Evolutionary conservation across 1,139 yeast species (phyloP).

Genomic region (Yamadazyma taylorii): DNA sequence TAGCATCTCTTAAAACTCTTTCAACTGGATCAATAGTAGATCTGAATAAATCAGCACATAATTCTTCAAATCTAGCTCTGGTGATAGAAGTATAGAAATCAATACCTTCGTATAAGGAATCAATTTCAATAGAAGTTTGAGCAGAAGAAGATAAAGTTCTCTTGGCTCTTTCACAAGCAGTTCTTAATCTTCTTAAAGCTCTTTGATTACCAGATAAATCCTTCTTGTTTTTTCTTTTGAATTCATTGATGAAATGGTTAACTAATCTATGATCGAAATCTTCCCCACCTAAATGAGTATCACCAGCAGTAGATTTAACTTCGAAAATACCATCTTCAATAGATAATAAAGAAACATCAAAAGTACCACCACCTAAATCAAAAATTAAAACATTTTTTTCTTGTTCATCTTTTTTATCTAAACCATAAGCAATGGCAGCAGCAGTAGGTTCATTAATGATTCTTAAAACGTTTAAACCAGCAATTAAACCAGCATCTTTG

Average conservation of each 20-base stretch:
- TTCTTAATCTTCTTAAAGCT: constrained; percentile 97
- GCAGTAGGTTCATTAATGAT: constrained; percentile 98
- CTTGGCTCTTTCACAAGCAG: constrained; percentile 99
- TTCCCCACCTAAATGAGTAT: constrained; percentile 97
- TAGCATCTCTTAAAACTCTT: constrained; percentile 95
- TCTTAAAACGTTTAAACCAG: constrained; percentile 94
- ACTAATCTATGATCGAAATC: constrained; percentile 97
- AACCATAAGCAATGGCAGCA: constrained; percentile 98
- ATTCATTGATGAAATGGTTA: constrained; percentile 90
- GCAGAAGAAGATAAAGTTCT: constrained; percentile 97
- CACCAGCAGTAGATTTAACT: constrained; percentile 98
- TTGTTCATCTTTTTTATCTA: constrained; percentile 86
- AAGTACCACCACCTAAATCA: constrained; percentile 98
- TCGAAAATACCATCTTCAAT: constrained; percentile 96
- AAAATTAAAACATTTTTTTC: constrained; percentile 88
- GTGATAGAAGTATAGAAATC: constrained; percentile 96
- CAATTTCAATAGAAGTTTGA: constrained; percentile 95
- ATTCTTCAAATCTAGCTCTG: constrained; percentile 98
- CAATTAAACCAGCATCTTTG: constrained; percentile 97
- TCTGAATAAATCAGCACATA: constrained; percentile 89
- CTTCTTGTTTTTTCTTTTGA: constrained; percentile 95
- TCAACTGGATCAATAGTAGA: constrained; percentile 97
- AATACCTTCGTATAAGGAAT: constrained; percentile 93
- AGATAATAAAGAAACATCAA: constrained; percentile 89
- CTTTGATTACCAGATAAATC: constrained; percentile 91